A percentile compares a stretch with the other conserved stretches of the same genome.
Evolutionary conservation across 345 rosid genomes (phyloP).

Genomic region (Brassica cretica): DNA sequence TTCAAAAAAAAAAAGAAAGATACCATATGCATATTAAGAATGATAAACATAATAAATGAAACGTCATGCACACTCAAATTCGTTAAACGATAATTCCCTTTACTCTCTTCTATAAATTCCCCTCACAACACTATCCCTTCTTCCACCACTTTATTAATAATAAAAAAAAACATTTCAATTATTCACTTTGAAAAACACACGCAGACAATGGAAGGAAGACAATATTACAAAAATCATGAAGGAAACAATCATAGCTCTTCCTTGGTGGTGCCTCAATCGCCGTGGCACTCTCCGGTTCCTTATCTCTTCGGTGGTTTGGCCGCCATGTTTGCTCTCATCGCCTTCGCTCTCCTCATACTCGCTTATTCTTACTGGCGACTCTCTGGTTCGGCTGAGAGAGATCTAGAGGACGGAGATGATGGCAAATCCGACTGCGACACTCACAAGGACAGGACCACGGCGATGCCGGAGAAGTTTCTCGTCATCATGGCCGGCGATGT

Average conservation of each 20-base stretch:
- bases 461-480: conserved; percentile 60
- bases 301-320: conserved; percentile 91
- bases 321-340: conserved; percentile 82
- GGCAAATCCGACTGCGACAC: conserved; percentile 26
- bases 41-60: background rate
- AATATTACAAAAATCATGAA: conserved; percentile 21
- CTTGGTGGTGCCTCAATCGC: conserved; percentile 46
- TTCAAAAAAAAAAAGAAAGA: background rate
- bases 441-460: conserved; percentile 1
- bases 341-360: conserved; percentile 74
- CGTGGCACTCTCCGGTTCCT: conserved; percentile 94
- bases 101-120: conserved; percentile 18
- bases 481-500: conserved; percentile 84
- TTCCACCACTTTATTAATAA: background rate
- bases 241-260: conserved; percentile 23
- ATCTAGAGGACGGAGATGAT: conserved; percentile 66
- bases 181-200: conserved; percentile 4
- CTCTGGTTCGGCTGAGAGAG: conserved; percentile 48
- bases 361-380: conserved; percentile 88
- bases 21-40: background rate
- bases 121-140: conserved; percentile 16
- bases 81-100: background rate
- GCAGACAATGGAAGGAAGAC: conserved; percentile 49
- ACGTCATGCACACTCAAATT: conserved; percentile 14
- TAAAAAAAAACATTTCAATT: background rate